Evolutionary conservation across 2,329 filamentous ascomycete species (phyloP).

Genomic region (Aspergillus novofumigatus): DNA sequence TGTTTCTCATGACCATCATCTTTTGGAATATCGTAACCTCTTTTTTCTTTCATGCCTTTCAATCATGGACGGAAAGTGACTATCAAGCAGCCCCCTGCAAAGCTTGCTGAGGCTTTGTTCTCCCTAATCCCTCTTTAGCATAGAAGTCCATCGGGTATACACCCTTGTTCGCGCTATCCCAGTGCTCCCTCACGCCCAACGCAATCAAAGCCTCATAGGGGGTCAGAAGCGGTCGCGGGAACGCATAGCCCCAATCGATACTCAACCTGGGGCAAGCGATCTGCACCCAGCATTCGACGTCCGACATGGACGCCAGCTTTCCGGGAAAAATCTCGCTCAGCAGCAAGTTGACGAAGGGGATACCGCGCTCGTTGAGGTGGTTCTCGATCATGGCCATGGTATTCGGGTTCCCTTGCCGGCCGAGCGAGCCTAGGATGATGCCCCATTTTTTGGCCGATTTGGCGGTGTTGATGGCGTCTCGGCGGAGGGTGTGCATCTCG

Average conservation of each 20-base stretch:
- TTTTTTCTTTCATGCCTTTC: background rate
- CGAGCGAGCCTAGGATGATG: conserved; percentile 85
- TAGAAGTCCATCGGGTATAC: conserved; percentile 99
- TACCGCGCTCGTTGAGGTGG: conserved; percentile 64
- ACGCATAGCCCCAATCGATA: conserved; percentile 99
- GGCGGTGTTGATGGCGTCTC: conserved; percentile 71
- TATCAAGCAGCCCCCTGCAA: conserved; percentile 14
- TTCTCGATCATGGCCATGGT: conserved; percentile 84
- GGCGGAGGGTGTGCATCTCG: conserved; percentile 79
- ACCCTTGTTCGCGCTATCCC: conserved; percentile 57
- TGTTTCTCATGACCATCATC: background rate
- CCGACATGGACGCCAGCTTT: conserved; percentile 86
- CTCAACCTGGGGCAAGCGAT: conserved; percentile 94
- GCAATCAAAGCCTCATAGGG: conserved; percentile 93
- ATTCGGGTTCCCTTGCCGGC: conserved; percentile 91
- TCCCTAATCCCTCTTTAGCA: conserved; percentile 81
- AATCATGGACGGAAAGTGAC: background rate
- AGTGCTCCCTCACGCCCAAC: conserved; percentile 73
- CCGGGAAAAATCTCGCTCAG: conserved; percentile 95
- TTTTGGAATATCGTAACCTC: background rate
- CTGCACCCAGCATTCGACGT: conserved; percentile 97
- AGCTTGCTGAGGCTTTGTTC: conserved; percentile 55
- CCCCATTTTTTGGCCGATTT: conserved; percentile 84
- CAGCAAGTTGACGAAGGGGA: conserved; percentile 79
- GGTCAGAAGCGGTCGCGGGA: conserved; percentile 79